Conservation (phyloP, 2,329 filamentous ascomycete species). For the Pseudogymnoascus sp. region DNA sequence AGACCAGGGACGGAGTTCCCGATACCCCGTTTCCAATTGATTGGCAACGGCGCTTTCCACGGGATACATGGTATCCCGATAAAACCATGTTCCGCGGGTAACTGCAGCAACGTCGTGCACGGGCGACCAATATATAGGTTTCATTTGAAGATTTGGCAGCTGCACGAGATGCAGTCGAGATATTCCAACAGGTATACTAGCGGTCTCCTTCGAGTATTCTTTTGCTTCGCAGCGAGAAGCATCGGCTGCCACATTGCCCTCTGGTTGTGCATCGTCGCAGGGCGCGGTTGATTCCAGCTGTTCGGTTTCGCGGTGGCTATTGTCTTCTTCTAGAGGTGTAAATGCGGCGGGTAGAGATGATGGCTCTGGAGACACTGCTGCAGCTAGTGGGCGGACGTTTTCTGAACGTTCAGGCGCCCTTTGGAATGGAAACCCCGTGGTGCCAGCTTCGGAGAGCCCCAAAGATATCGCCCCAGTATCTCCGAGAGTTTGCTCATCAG, state of each 20-base stretch:
- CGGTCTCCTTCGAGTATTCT: slow-evolving; percentile 23
- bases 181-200: slow-evolving; percentile 73
- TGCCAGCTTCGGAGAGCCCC: slow-evolving; percentile 25
- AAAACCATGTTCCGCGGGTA: slow-evolving; percentile 90
- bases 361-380: not conserved
- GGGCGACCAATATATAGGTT: slow-evolving; percentile 96
- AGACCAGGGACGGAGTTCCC: slow-evolving; percentile 79
- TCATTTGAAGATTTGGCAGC: slow-evolving; percentile 77
- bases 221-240: slow-evolving; percentile 24
- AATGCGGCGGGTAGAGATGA: not conserved
- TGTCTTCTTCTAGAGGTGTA: not conserved
- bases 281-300: not conserved
- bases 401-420: slow-evolving; percentile 31
- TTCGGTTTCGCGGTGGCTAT: not conserved
- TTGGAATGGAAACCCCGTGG: slow-evolving; percentile 42
- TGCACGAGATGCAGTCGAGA: slow-evolving; percentile 87
- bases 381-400: slow-evolving; percentile 9
- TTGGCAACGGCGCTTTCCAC: slow-evolving; percentile 82
- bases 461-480: not conserved
- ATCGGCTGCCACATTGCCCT: slow-evolving; percentile 15
- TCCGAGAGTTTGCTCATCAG: not conserved
- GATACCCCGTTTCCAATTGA: slow-evolving; percentile 83
- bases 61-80: slow-evolving; percentile 88
- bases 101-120: slow-evolving; percentile 82
- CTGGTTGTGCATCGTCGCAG: not conserved